These are phyloP conservation scores for Quercus phellos DNA, from an alignment of 331 rosid genomes.

Conservation along the genomic window DNA sequence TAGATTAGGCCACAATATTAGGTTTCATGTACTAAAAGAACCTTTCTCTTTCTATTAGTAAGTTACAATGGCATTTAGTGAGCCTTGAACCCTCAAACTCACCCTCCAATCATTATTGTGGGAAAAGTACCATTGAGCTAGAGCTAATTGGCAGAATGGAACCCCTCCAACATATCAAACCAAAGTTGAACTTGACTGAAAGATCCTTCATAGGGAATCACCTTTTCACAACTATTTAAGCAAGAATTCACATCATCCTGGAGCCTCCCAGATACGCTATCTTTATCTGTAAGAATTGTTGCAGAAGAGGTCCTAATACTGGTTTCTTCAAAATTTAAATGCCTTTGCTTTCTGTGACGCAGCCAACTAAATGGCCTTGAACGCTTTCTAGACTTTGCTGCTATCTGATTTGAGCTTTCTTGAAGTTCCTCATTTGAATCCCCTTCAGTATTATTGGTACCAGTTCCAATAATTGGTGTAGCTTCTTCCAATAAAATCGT, in stretches of 20 bases:
- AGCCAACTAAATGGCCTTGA: conserved; percentile 74
- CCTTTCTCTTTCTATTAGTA: too few species aligned
- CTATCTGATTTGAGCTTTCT: conserved; percentile 21
- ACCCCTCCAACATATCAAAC: neutral
- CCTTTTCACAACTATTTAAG: conserved; percentile 32
- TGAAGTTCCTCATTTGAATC: conserved; percentile 23
- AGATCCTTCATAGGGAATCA: conserved; percentile 11
- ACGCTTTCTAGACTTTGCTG: conserved; percentile 42
- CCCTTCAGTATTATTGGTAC: neutral
- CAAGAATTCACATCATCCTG: conserved; percentile 18
- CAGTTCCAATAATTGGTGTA: conserved; percentile 13
- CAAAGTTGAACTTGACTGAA: neutral
- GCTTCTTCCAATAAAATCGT: conserved; percentile 25
- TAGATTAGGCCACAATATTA: too few species aligned
- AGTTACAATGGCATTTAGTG: too few species aligned
- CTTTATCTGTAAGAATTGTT: conserved; percentile 11
- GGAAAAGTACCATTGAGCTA: too few species aligned
- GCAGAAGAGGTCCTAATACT: conserved; percentile 6
- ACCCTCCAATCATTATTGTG: too few species aligned
- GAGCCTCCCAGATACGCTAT: conserved; percentile 22
- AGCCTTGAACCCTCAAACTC: too few species aligned
- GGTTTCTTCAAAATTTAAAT: conserved; percentile 26
- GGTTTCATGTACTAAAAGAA: too few species aligned
- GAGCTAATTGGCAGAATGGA: too few species aligned
- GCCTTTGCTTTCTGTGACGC: conserved; percentile 49